A percentile compares a stretch with the other conserved stretches of the same genome.
Evolutionary conservation across 805 yeast genomes (phyloP).

Genomic region (Tetrapisispora arboricola): DNA sequence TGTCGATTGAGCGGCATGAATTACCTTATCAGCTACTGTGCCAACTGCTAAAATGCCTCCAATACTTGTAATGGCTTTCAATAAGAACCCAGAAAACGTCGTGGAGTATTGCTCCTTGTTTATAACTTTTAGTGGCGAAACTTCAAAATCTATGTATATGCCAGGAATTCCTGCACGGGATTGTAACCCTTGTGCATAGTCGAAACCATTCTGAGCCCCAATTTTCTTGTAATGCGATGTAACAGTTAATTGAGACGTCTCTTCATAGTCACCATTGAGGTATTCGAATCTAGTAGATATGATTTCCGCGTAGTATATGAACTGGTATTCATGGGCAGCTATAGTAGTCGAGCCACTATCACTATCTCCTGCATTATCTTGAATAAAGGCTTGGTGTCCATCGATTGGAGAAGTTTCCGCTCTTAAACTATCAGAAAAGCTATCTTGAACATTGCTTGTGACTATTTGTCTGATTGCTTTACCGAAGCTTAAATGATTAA

Average conservation of each 20-base stretch:
- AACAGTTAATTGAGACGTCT: slow-evolving; percentile 84
- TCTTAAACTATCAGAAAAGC: not conserved
- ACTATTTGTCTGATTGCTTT: slow-evolving; percentile 4
- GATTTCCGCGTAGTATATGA: slow-evolving; percentile 74
- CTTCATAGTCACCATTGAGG: slow-evolving; percentile 36
- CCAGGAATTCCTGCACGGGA: slow-evolving; percentile 88
- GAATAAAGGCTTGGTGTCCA: slow-evolving; percentile 30
- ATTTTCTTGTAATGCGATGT: slow-evolving; percentile 83
- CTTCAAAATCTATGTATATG: slow-evolving; percentile 76
- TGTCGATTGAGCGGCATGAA: slow-evolving; percentile 71
- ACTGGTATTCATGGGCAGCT: slow-evolving; percentile 46
- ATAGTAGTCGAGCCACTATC: not conserved
- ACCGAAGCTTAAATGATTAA: slow-evolving; percentile 82
- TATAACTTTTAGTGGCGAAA: slow-evolving; percentile 85
- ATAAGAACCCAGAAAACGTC: slow-evolving; percentile 72
- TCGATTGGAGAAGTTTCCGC: slow-evolving; percentile 43
- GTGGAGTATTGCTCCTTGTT: slow-evolving; percentile 59
- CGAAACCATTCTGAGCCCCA: slow-evolving; percentile 57
- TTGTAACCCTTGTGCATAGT: slow-evolving; percentile 79
- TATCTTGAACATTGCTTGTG: not conserved
- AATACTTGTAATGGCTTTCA: slow-evolving; percentile 76
- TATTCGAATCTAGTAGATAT: slow-evolving; percentile 82
- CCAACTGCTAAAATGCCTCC: slow-evolving; percentile 95
- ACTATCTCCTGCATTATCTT: slow-evolving; percentile 17
- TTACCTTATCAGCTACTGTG: slow-evolving; percentile 74